Base-by-base conservation (phyloP, 495 filamentous ascomycete genomes). In the Friedmanniomyces simplex region DNA sequence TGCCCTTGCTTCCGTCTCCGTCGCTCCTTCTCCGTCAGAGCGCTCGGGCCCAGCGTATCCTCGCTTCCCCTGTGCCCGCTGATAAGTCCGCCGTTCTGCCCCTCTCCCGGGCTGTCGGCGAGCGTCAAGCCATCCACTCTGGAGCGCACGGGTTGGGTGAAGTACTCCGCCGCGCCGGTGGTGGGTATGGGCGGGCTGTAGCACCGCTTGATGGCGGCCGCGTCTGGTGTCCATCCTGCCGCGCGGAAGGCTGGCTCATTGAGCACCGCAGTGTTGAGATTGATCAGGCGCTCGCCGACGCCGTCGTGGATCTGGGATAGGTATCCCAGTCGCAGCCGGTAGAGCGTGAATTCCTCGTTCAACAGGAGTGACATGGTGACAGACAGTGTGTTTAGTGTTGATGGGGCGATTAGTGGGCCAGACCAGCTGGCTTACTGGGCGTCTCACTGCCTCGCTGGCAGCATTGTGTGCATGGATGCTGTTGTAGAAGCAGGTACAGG, bases 151-250 rank as follows among this genome's bases (percentile, higher is more conserved):
- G 56, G 56, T 10, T 48, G 56, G 30, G 11, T 53, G 67, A 93
- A 98, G 69, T 98, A 98, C 68, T 97, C 91, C 16, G 59, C 59
- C 11, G 54, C 55, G 20, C 54, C 49, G 1, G 61, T 63, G 5
- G 91, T 95, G 24, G 93, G 93, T 52, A 98, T 98, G 0, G 94
- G 93, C 13, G 93, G 93, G 6, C 91, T 96, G 67, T 98, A 91
- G 30, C 89, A 94, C 54, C 93, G 82, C 68, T 94, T 95, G 64
- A 91, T 82, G 58, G 87, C 81, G 12, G 82, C 74, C 4, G 85
- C 78, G 61, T 87, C 86, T 28, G 85, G 73, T 28, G 84, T 82
- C 94, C 94, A 97, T 64, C 94, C 93, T 45, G 91, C 91, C 32
- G 89, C 84, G 67, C 93, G 91, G 74, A 96, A 97, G 50, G 89